Conservation (phyloP, 257 asterid species). For the Lycium ferocissimum region DNA sequence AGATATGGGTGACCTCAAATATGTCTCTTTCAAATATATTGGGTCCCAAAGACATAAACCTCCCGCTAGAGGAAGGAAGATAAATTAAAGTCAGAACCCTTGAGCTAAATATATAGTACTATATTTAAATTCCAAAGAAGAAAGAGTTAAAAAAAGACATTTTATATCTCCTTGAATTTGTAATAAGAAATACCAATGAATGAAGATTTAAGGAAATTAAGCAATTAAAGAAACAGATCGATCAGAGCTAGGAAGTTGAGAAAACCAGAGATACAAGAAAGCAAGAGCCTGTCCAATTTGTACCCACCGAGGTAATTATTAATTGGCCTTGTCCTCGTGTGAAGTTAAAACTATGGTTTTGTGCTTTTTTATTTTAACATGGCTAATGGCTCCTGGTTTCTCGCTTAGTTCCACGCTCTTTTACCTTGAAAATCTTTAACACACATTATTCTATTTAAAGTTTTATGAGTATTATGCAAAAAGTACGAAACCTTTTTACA, state of each 20-base stretch:
- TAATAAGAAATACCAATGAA: background rate
- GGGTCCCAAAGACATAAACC: conserved; percentile 38
- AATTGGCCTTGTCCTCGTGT: conserved; percentile 54
- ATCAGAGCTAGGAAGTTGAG: background rate
- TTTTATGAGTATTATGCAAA: conserved; percentile 29
- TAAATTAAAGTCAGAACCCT: background rate
- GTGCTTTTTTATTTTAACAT: background rate
- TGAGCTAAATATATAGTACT: conserved; percentile 26
- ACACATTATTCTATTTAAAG: conserved; percentile 34
- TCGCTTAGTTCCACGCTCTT: conserved; percentile 40
- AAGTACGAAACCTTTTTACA: conserved; percentile 50
- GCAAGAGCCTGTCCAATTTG: conserved; percentile 73
- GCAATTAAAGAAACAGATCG: background rate
- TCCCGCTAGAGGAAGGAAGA: conserved; percentile 37
- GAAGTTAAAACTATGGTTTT: conserved; percentile 32
- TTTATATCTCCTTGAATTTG: background rate
- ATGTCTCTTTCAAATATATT: conserved; percentile 53
- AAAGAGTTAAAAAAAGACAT: no score
- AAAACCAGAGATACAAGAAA: conserved; percentile 58
- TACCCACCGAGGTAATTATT: conserved; percentile 55
- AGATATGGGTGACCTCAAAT: conserved; percentile 62
- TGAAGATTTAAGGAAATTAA: background rate
- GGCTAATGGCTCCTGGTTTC: conserved; percentile 55
- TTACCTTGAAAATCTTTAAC: conserved; percentile 39
- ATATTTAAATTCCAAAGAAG: no score